phyloP scores from a whole-genome alignment of 1,284 basidiomycete genomes.

The Ustilago sp. region DNA sequence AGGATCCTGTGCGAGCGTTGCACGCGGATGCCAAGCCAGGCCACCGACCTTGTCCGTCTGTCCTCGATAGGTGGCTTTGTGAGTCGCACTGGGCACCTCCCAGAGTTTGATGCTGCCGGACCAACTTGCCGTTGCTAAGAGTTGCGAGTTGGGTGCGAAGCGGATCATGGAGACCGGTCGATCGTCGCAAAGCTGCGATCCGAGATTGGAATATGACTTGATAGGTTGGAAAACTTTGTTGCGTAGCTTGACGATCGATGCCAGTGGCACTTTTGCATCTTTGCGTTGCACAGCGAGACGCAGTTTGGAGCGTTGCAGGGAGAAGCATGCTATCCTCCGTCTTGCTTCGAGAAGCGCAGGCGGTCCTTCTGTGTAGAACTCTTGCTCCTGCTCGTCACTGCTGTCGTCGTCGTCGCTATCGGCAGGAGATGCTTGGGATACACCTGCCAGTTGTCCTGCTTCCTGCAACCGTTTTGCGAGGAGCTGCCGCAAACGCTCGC shows the following conservation, averaged over 20 bases:
- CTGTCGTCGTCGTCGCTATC: slow-evolving; percentile 71
- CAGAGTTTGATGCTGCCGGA: slow-evolving; percentile 93
- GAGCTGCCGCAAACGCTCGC: slow-evolving; percentile 94
- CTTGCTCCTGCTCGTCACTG: slow-evolving; percentile 78
- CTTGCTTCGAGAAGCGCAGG: slow-evolving; percentile 86
- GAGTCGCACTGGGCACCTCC: slow-evolving; percentile 81
- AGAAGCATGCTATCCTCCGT: slow-evolving; percentile 87
- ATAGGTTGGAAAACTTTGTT: slow-evolving; percentile 89
- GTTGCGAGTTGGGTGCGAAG: slow-evolving; percentile 89
- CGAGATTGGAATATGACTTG: slow-evolving; percentile 91
- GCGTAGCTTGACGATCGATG: slow-evolving; percentile 88
- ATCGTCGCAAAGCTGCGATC: slow-evolving; percentile 97
- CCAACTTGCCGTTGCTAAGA: slow-evolving; percentile 94
- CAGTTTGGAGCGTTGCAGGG: slow-evolving; percentile 92
- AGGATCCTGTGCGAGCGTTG: slow-evolving; percentile 81
- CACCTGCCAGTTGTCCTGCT: slow-evolving; percentile 69
- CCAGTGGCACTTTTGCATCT: slow-evolving; percentile 87
- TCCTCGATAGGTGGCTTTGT: slow-evolving; percentile 71
- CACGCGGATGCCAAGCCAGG: slow-evolving; percentile 95
- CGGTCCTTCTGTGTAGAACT: slow-evolving; percentile 94
- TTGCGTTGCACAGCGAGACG: slow-evolving; percentile 87
- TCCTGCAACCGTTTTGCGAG: slow-evolving; percentile 37
- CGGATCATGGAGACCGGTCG: slow-evolving; percentile 92
- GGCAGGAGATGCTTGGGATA: slow-evolving; percentile 73
- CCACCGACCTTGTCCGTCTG: slow-evolving; percentile 93